Base-by-base conservation (phyloP, 106 monocot genomes). In the Dendrobium huoshanense region DNA sequence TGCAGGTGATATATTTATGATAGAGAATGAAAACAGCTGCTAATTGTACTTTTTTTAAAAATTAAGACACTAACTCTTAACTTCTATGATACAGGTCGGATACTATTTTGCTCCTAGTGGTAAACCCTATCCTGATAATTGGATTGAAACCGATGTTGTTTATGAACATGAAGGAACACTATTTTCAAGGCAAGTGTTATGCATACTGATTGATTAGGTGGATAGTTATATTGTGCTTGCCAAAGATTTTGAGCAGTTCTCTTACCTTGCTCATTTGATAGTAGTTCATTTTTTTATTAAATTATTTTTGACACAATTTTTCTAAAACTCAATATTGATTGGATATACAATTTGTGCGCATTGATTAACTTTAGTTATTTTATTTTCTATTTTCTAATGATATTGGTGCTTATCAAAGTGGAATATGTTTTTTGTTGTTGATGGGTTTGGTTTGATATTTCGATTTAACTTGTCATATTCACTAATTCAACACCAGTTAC, bases 51-150 rank as follows among this genome's bases (percentile, higher is more conserved):
- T 15, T 24, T 27, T 70, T 70, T 10, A 37, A 51, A 15, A 5
- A 27, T 2, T 56, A 67, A 67, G 25, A 10, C 3, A 29, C 4
- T 37, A 31, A 40, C 2, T 61, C 70, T 19, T 72, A 67, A 64
- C 9, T 65, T 77, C 75, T 67, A 31, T 83, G 43, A 81, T 80
- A 81, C 90, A 99, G 98, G 98, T 99, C 76, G 98, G 95, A 25
- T 99, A 99, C 65, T 99, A 99, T 84, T 99, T 94, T 91, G 98
- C 98, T 48, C 98, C 98, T 41, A 99, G 95, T 81, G 95, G 98
- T 43, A 99, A 99, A 78, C 98, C 98, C 72, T 99, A 95, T 87
- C 98, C 98, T 86, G 98, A 99, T 81, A 99, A 99, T 86, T 99
- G 98, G 98, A 92, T 99, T 24, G 84, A 90, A 81, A 99, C 98